These are phyloP conservation scores for Licmophora abbreviata DNA, from an alignment of 108 stramenopile genomes.

Conservation along the genomic window DNA sequence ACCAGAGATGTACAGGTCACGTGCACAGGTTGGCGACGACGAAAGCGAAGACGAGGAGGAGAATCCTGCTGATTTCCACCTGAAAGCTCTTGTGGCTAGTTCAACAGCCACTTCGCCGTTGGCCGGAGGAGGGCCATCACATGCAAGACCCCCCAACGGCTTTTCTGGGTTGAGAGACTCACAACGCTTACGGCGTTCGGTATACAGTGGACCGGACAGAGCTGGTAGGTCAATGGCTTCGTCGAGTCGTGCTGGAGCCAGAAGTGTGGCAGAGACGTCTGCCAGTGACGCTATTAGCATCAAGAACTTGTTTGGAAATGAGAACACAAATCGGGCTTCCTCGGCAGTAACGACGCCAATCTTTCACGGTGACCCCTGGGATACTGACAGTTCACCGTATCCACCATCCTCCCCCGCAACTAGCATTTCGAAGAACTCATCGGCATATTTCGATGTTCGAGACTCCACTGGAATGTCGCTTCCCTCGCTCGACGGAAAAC, in stretches of 20 bases:
- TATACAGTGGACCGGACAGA: too few species aligned
- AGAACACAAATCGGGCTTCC: neutral
- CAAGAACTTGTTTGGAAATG: conserved; percentile 3
- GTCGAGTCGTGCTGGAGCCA: neutral
- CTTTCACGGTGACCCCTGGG: conserved; percentile 1
- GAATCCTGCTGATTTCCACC: conserved; percentile 1
- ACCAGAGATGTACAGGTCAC: too few species aligned
- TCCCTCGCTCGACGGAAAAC: too few species aligned
- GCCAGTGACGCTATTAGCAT: conserved; percentile 2
- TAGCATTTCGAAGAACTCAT: conserved; percentile 33
- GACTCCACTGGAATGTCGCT: neutral
- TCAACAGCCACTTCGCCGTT: neutral
- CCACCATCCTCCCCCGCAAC: conserved; percentile 12
- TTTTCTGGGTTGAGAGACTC: too few species aligned
- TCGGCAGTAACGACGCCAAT: too few species aligned
- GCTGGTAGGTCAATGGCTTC: too few species aligned
- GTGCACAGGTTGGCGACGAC: too few species aligned
- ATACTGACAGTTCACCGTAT: conserved; percentile 1
- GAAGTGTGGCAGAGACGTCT: conserved; percentile 4
- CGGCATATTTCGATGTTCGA: conserved; percentile 28
- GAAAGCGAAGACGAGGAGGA: neutral
- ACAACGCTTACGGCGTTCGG: too few species aligned
- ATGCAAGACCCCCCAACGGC: too few species aligned
- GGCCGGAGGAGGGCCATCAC: neutral
- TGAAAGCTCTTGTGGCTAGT: neutral